Base-by-base conservation (phyloP, 345 rosid species). In the Trapa incisa region DNA sequence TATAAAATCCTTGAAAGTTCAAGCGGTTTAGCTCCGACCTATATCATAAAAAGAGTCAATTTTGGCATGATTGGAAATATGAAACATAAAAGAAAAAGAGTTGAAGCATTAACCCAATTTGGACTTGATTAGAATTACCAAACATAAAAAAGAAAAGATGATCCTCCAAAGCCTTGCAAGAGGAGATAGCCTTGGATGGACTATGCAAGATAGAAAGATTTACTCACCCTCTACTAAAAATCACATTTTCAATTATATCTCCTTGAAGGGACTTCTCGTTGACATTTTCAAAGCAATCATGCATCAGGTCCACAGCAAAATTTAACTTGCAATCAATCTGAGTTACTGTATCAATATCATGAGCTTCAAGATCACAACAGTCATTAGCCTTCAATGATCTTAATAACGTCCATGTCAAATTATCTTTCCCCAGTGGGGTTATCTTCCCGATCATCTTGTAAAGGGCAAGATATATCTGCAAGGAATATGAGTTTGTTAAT, bases 271-370 rank as follows among this genome's bases (percentile, higher is more conserved):
- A 65, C 56, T 70, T 65, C 6, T 92, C 96, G 67, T 72, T 74
- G 1, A 80, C 43, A 5, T 88, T 90, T 73, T 84, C 87, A 33
- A 89, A 89, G 71, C 98, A 91, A 39, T 87, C 88, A 37, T 83
- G 95, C 79, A 92, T 81, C 71, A 89, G 78, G 29, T 78, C 70
- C 33, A 87, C 77, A 33, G 85, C 95, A 64, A 78, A 67, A 58
- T 68, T 71, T 50, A 87, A 81, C 81, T 82, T 92, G 80, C 88
- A 80, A 71, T 84, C 74, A 69, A 64, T 80, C 70, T 89, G 87
- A 47, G 74, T 71, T 65, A 71, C 69, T 29, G 72, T 68, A 72
- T 92, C 95, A 33, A 72, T 86, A 42, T 37, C 50, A 39, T 8
- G 0, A 32, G 47, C 48, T 36, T 65, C 37, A 7, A 37, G 47